Conservation (phyloP, 176 grass and related monocot species). For the Lolium multiflorum region DNA sequence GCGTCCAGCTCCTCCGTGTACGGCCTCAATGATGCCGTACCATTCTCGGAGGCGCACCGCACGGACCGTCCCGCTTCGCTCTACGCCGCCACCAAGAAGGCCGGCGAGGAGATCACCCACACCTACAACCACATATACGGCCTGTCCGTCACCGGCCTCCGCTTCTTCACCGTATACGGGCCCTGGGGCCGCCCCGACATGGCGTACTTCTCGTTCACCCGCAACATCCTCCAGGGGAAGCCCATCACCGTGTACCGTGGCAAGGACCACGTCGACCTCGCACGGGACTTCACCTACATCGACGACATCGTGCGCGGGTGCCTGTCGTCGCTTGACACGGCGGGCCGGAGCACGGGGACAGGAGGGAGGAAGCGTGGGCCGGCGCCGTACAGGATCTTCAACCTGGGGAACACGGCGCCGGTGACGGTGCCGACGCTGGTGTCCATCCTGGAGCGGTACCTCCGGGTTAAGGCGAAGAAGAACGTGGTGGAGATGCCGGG, state of each 20-base stretch:
- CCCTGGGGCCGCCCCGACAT: conserved; percentile 77
- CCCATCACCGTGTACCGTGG: conserved; percentile 76
- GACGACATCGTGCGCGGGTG: conserved; percentile 73
- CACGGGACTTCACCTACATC: conserved; percentile 81
- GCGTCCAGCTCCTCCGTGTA: conserved; percentile 80
- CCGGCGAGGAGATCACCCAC: conserved; percentile 85
- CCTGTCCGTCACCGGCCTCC: conserved; percentile 73
- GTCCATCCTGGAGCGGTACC: conserved; percentile 61
- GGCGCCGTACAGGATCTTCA: conserved; percentile 75
- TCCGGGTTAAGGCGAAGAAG: conserved; percentile 58
- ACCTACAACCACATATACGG: conserved; percentile 90
- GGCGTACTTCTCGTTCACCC: conserved; percentile 78
- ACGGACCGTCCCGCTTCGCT: conserved; percentile 79
- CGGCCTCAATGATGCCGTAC: conserved; percentile 66
- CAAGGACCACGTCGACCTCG: conserved; percentile 60
- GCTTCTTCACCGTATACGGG: conserved; percentile 88
- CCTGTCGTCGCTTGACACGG: conserved; percentile 62
- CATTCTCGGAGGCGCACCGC: conserved; percentile 76
- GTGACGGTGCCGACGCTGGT: conserved; percentile 66
- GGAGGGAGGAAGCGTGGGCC: conserved; percentile 52
- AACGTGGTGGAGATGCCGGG: conserved; percentile 76
- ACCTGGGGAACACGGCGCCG: conserved; percentile 77
- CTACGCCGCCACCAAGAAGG: conserved; percentile 86
- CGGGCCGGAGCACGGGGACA: conserved; percentile 57
- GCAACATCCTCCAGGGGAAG: conserved; percentile 75